Base-by-base conservation (phyloP, 2,329 filamentous ascomycete species). In the Aureobasidium melanogenum region DNA sequence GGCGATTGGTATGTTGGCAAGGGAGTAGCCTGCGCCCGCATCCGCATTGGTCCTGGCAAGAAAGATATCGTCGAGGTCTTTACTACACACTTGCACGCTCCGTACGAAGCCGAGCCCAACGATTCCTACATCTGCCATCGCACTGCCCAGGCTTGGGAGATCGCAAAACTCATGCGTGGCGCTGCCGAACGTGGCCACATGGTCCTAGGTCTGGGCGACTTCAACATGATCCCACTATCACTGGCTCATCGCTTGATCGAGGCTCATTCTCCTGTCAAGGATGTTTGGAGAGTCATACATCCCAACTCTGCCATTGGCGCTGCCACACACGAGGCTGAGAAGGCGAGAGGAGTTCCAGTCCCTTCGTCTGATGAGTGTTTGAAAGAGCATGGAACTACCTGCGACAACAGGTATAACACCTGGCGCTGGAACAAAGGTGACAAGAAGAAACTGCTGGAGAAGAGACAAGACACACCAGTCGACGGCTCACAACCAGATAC, bases 1-100 rank as follows among this genome's bases (percentile, higher is more conserved):
- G 94, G 94, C 12, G 93, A 97, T 74, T 97, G 93, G 91, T 97
- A 86, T 70, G 92, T 97, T 10, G 94, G 94, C 0, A 97, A 97
- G 73, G 94, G 94, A 17, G 86, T 97, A 44, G 94, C 93, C 7
- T 88, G 84, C 70, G 93, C 93, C 2, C 83, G 83, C 64, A 88
- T 97, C 67, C 80, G 88, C 4, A 87, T 88, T 66, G 89, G 89
- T 0, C 77, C 82, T 0, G 81, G 76, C 0, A 72, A 74, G 47
- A 82, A 82, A 63, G 88, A 94, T 66, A 77, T 92, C 12, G 79
- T 91, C 19, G 91, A 97, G 70, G 90, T 97, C 1, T 97, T 97
- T 72, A 93, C 90, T 72, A 97, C 94, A 19, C 93, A 96, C 80
- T 84, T 89, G 2, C 94, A 97, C 73, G 88, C 94, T 3, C 90